Evolutionary conservation across 2,329 filamentous ascomycete genomes (phyloP).

Genomic region (Berkeleyomyces basicola): DNA sequence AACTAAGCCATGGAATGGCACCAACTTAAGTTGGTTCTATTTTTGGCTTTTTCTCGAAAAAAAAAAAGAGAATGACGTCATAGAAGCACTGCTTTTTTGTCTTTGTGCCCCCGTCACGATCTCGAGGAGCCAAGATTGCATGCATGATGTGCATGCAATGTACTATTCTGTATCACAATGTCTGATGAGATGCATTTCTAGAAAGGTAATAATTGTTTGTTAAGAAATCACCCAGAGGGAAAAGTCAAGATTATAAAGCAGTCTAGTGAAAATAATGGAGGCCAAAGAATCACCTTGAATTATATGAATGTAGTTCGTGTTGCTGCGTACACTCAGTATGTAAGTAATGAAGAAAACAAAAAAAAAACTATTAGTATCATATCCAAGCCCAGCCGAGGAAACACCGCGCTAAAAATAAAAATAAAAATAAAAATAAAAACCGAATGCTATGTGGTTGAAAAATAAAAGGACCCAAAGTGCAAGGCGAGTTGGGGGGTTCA

Average conservation of each 20-base stretch:
- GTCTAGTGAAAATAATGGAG: not conserved
- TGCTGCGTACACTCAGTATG: not conserved
- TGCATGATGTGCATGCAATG: no score
- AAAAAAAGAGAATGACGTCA: not conserved
- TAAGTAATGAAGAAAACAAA: not conserved
- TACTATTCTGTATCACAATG: no score
- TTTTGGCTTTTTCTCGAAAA: not conserved
- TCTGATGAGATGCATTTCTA: no score
- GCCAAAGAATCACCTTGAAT: not conserved
- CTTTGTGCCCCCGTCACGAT: no score
- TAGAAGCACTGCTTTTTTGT: no score
- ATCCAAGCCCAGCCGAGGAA: not conserved
- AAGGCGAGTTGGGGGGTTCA: not conserved
- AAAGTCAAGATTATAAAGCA: not conserved
- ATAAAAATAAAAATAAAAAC: slow-evolving; percentile 2
- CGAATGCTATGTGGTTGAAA: not conserved
- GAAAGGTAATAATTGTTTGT: no score
- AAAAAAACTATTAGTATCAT: not conserved
- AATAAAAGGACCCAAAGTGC: not conserved
- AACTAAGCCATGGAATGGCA: no score
- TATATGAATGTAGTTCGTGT: not conserved
- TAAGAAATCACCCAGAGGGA: not conserved
- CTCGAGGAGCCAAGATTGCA: no score
- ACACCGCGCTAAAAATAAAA: not conserved
- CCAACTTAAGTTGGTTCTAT: not conserved